Evolutionary conservation across 352 stramenopile species (phyloP).

Genomic region (Phytophthora uliginosa): DNA sequence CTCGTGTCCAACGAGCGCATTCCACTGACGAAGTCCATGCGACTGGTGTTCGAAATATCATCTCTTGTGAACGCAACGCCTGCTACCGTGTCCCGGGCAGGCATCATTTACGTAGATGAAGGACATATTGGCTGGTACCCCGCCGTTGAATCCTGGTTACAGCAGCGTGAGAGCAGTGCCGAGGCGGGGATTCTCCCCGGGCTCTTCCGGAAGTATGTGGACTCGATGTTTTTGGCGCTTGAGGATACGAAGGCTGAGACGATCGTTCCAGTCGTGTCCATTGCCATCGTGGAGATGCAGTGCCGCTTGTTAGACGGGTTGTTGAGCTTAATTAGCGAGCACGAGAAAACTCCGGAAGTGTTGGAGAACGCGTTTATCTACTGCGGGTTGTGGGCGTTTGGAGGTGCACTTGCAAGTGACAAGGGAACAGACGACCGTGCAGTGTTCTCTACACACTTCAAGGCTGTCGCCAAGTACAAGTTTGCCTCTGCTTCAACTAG

Average conservation of each 20-base stretch:
- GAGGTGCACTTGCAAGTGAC: slow-evolving; percentile 93
- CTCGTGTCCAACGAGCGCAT: slow-evolving; percentile 98
- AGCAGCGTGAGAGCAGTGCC: slow-evolving; percentile 76
- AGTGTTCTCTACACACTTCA: slow-evolving; percentile 68
- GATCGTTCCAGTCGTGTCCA: slow-evolving; percentile 62
- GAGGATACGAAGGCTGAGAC: slow-evolving; percentile 68
- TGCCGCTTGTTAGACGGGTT: slow-evolving; percentile 96
- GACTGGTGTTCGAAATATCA: slow-evolving; percentile 98
- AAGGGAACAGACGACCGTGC: slow-evolving; percentile 67
- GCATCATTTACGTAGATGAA: slow-evolving; percentile 98
- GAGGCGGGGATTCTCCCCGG: slow-evolving; percentile 89
- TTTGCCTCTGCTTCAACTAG: slow-evolving; percentile 30
- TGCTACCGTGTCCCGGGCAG: slow-evolving; percentile 96
- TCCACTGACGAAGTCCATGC: slow-evolving; percentile 96
- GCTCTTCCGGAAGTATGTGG: slow-evolving; percentile 96
- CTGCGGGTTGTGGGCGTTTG: slow-evolving; percentile 97
- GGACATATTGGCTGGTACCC: slow-evolving; percentile 93
- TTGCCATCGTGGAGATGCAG: slow-evolving; percentile 91
- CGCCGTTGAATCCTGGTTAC: slow-evolving; percentile 95
- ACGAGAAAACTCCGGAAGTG: slow-evolving; percentile 87
- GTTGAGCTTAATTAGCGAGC: slow-evolving; percentile 73
- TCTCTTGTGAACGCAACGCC: slow-evolving; percentile 97
- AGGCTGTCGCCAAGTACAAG: slow-evolving; percentile 83
- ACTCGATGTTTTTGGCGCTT: slow-evolving; percentile 82
- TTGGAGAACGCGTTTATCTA: slow-evolving; percentile 97